Evolutionary conservation across 306 rosid genomes (phyloP), one percentile per base, ranked within the genome.

Genomic region (Citrullus colocynthis): DNA sequence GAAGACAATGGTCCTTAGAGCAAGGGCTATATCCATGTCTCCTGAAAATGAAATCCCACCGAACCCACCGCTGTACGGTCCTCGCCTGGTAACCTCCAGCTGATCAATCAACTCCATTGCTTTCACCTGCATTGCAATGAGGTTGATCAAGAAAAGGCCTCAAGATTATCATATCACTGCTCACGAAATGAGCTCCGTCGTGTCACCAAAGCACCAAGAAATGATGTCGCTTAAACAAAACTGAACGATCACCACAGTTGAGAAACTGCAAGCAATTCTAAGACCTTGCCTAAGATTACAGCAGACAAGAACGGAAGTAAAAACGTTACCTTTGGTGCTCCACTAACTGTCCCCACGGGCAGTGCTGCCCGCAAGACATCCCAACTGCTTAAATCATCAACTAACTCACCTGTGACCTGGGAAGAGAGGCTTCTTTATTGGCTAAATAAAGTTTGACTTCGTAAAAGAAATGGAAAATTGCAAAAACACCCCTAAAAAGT

Each of bases 301-400:
- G 20, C 36, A 32, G 37, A 60, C 3, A 11, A 0, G 36, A 77
- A 78, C 44, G 45, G 57, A 36, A 30, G 61, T 78, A 76, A 44
- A 74, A 81, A 91, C 96, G 92, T 92, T 95, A 92, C 99, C 99
- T 95, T 95, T 1, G 99, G 99, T 37, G 99, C 99, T 82, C 99
- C 99, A 8, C 99, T 96, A 74, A 96, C 99, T 48, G 99, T 96
- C 77, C 99, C 99, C 77, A 96, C 98, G 2, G 99, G 99, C 81
- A 95, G 84, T 17, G 99, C 97, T 17, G 90, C 83, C 13, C 97
- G 97, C 83, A 92, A 83, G 66, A 83, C 99, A 86, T 96, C 99
- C 99, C 99, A 96, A 66, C 92, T 86, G 71, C 86, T 89, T 79
- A 91, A 86, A 79, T 88, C 78, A 81, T 92, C 99, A 39, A 75